Evolutionary conservation across 129 eudicot species (phyloP).

Genomic region (Mikania micrantha): DNA sequence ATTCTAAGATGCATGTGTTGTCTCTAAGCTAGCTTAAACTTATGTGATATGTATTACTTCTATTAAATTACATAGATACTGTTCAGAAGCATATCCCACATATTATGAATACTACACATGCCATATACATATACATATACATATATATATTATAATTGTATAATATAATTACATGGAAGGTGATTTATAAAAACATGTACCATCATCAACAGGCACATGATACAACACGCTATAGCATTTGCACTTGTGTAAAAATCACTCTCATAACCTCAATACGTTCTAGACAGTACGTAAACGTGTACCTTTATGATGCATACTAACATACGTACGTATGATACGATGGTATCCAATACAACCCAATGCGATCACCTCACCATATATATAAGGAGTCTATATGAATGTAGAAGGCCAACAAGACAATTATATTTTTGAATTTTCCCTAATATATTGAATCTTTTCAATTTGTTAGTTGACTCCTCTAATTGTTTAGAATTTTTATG

Average conservation of each 20-base stretch:
- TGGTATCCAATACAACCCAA: too few relatives aligned
- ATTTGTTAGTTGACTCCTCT: slow-evolving; percentile 30
- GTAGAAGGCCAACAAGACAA: slow-evolving; percentile 15
- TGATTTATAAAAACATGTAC: not conserved
- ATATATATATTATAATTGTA: not conserved
- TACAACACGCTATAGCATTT: not conserved
- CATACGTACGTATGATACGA: slow-evolving; percentile 4
- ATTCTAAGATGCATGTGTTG: slow-evolving; percentile 32
- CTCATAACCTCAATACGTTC: not conserved
- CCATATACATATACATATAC: slow-evolving; percentile 8
- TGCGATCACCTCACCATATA: not conserved
- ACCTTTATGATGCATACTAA: too few relatives aligned
- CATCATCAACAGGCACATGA: not conserved
- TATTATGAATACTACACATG: slow-evolving; percentile 36
- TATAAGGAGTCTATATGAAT: not conserved
- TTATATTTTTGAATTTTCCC: not conserved
- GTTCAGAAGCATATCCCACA: slow-evolving; percentile 40
- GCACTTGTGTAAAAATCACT: not conserved
- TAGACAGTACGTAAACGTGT: not conserved
- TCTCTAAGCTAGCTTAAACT: slow-evolving; percentile 33
- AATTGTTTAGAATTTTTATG: slow-evolving; percentile 21
- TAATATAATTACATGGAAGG: not conserved
- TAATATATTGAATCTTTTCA: slow-evolving; percentile 24
- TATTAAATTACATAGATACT: slow-evolving; percentile 29
- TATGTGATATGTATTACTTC: slow-evolving; percentile 30